These are phyloP conservation scores for Artomyces pyxidatus DNA, from an alignment of 768 basidiomycete genomes.

Conservation along the genomic window DNA sequence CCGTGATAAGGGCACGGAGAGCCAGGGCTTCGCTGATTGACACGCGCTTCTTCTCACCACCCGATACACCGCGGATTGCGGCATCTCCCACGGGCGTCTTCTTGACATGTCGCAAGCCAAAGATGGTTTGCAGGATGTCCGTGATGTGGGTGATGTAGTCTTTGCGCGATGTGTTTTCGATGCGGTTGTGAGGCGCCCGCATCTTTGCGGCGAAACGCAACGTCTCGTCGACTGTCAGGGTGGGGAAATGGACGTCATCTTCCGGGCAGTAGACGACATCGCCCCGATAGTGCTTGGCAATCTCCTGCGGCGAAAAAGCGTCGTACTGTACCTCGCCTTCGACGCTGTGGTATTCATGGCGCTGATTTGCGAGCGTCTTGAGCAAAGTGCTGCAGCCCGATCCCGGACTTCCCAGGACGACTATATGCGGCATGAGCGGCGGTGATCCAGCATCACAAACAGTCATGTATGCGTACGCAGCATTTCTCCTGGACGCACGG, in stretches of 20 bases:
- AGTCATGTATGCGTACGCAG: slow-evolving; percentile 39
- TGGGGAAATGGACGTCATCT: slow-evolving; percentile 83
- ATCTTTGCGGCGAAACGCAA: slow-evolving; percentile 61
- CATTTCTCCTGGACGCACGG: slow-evolving; percentile 59
- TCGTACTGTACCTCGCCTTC: slow-evolving; percentile 71
- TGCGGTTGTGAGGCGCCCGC: slow-evolving; percentile 53
- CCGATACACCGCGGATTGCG: slow-evolving; percentile 63
- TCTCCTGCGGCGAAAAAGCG: slow-evolving; percentile 57
- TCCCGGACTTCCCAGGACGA: slow-evolving; percentile 81
- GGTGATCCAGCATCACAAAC: neutral
- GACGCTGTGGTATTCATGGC: slow-evolving; percentile 57
- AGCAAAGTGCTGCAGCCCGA: slow-evolving; percentile 82
- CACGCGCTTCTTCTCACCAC: slow-evolving; percentile 74
- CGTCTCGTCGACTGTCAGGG: slow-evolving; percentile 72
- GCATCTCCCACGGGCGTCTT: slow-evolving; percentile 76
- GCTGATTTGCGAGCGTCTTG: slow-evolving; percentile 72
- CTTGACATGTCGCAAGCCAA: slow-evolving; percentile 67
- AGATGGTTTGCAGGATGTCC: slow-evolving; percentile 55
- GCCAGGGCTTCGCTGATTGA: slow-evolving; percentile 70
- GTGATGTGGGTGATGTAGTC: slow-evolving; percentile 34
- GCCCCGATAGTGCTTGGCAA: slow-evolving; percentile 61
- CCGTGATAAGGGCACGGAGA: slow-evolving; percentile 49
- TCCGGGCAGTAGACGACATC: slow-evolving; percentile 78
- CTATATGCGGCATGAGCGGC: slow-evolving; percentile 24
- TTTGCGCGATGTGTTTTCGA: slow-evolving; percentile 34